These are phyloP conservation scores for Xylaria palmicola DNA, from an alignment of 495 filamentous ascomycete genomes.

Conservation along the genomic window DNA sequence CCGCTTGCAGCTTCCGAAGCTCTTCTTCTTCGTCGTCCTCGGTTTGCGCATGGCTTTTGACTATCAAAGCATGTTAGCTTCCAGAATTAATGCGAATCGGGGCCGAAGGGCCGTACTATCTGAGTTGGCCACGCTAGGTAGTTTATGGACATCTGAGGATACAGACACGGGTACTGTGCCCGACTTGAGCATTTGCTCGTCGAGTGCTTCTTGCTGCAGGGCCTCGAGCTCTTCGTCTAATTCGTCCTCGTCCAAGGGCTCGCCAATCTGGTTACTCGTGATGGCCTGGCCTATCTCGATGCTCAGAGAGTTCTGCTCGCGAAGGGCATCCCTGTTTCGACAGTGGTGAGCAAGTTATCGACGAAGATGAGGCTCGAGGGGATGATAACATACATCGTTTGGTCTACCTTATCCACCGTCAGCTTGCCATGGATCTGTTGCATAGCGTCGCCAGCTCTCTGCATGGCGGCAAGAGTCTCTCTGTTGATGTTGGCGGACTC, in stretches of 20 bases:
- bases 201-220: conserved; percentile 83
- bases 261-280: conserved; percentile 63
- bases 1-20: conserved; percentile 86
- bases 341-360: conserved; percentile 22
- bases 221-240: conserved; percentile 74
- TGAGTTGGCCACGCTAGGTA: conserved; percentile 70
- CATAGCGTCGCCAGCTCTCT: conserved; percentile 86
- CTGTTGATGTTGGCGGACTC: conserved; percentile 98
- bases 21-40: conserved; percentile 96
- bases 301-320: conserved; percentile 87
- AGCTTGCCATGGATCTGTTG: conserved; percentile 85
- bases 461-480: conserved; percentile 92
- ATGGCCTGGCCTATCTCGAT: conserved; percentile 89
- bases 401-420: conserved; percentile 88
- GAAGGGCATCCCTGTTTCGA: conserved; percentile 75
- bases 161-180: conserved; percentile 69
- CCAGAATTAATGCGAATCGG: not conserved
- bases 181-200: conserved; percentile 90
- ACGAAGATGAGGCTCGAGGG: not conserved
- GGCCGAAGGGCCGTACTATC: conserved; percentile 63
- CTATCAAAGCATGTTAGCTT: conserved; percentile 39
- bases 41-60: conserved; percentile 57
- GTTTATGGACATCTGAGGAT: conserved; percentile 63
- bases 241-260: conserved; percentile 81
- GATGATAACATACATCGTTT: conserved; percentile 75